Evolutionary conservation across 2,329 filamentous ascomycete species (phyloP), one percentile per base, ranked within the genome.

Genomic region (Ophiostoma montium): DNA sequence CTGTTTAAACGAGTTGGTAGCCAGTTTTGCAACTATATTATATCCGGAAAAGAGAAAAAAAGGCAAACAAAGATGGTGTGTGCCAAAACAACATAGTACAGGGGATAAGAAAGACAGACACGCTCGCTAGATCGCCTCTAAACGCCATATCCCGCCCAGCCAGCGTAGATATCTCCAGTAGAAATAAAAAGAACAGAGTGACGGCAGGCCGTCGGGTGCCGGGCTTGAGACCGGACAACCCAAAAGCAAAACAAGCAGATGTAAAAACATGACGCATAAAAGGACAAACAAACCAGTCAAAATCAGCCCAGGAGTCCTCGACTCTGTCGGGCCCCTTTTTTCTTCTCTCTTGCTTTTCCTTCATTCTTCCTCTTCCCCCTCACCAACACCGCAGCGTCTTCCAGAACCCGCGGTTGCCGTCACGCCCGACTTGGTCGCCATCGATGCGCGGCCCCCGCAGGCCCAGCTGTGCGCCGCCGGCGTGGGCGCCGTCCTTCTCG

Each of bases 301-400:
- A 27, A 27, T 27, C 23, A 27, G 23, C 5, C 23, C 23, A 8
- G 23, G 8, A 27, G 23, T 8, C 23, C 23, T 27, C 23, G 27
- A 13, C 12, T 42, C 23, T 30, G 30, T 6, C 21, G 3, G 9
- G 7, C 6, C 13, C 12, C 18, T 41, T 19, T 38, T 21, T 13
- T 36, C 3, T 41, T n/a, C 10, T 41, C n/a, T 27, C 15, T 41
- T 16, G n/a, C 8, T 11, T 30, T n/a, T 30, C 16, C 16, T 16
- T 16, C 23, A 3, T 3, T 30, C 13, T 3, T 11, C 35, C 2
- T 30, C 13, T 5, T 18, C 33, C n/a, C 41, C 15, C 15, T 64
- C 56, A 78, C 75, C 75, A 78, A 55, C 67, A 81, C 59, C 74
- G 63, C 56, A 78, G 58, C 57, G 65, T 74, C 62, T 65, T 74